These are phyloP conservation scores for Ramaria rubella DNA, from an alignment of 768 basidiomycete species.

Conservation along the genomic window DNA sequence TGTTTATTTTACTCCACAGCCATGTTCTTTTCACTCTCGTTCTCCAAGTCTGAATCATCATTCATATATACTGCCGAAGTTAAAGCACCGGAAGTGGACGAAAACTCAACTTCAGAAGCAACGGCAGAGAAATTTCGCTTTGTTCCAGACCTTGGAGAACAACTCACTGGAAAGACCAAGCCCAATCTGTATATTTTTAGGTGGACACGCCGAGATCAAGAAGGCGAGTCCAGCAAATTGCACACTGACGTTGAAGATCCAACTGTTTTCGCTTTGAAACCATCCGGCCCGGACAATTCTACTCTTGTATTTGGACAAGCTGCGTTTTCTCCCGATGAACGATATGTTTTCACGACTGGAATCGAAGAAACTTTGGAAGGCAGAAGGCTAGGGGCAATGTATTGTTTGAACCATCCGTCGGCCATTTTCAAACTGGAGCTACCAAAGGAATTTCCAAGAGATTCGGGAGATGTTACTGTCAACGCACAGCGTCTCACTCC, in stretches of 20 bases:
- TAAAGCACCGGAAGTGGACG: constrained; percentile 26
- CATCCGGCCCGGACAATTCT: background rate
- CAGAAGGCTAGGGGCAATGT: constrained; percentile 50
- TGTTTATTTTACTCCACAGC: constrained; percentile 42
- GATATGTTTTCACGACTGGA: constrained; percentile 49
- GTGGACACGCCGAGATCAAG: background rate
- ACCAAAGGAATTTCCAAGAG: constrained; percentile 5
- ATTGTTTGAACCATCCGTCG: constrained; percentile 53
- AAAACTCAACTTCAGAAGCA: constrained; percentile 19
- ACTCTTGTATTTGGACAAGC: constrained; percentile 46
- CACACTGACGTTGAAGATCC: background rate
- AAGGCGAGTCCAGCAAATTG: background rate
- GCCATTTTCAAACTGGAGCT: constrained; percentile 49
- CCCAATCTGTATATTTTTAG: constrained; percentile 48
- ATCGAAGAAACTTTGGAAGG: constrained; percentile 54
- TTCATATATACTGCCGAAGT: constrained; percentile 59
- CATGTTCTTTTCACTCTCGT: constrained; percentile 43
- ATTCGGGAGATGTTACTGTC: constrained; percentile 13
- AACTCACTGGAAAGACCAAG: constrained; percentile 42
- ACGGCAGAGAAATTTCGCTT: constrained; percentile 48
- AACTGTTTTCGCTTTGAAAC: constrained; percentile 19
- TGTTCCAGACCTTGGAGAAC: constrained; percentile 58
- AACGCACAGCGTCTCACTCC: constrained; percentile 31
- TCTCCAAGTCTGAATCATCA: constrained; percentile 45
- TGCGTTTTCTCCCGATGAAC: constrained; percentile 37